These are phyloP conservation scores for Chytridiales sp. DNA, from an alignment of 371 early-diverging fungal species.

Conservation along the genomic window DNA sequence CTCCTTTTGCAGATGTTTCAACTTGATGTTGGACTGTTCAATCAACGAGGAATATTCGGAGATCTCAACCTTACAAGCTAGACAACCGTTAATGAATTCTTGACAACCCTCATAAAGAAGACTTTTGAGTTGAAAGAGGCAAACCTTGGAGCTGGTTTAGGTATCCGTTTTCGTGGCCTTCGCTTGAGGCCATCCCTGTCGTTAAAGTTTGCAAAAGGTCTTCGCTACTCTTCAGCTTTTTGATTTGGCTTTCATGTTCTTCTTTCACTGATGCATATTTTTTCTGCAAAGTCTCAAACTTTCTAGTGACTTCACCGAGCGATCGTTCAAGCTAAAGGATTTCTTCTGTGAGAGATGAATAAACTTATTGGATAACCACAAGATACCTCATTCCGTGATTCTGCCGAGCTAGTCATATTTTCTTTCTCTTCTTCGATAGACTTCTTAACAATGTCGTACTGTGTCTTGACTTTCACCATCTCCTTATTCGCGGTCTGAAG, in stretches of 20 bases:
- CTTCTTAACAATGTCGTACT: slow-evolving; percentile 69
- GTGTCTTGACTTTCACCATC: slow-evolving; percentile 75
- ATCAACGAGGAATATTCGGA: slow-evolving; percentile 60
- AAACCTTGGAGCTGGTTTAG: slow-evolving; percentile 84
- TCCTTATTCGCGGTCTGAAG: slow-evolving; percentile 75
- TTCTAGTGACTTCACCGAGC: background rate
- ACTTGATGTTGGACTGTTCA: slow-evolving; percentile 74
- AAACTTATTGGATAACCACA: background rate
- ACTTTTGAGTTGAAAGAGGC: too few relatives aligned
- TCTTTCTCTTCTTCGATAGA: slow-evolving; percentile 75
- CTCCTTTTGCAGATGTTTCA: slow-evolving; percentile 64
- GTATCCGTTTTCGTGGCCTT: slow-evolving; percentile 92
- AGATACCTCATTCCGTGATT: slow-evolving; percentile 30
- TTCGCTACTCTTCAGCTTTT: slow-evolving; percentile 73
- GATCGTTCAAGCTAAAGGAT: background rate
- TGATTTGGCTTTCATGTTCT: slow-evolving; percentile 12
- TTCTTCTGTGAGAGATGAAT: background rate
- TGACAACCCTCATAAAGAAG: slow-evolving; percentile 1
- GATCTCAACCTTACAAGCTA: slow-evolving; percentile 63
- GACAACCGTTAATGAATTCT: slow-evolving; percentile 4
- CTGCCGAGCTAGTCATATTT: slow-evolving; percentile 14
- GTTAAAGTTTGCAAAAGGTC: slow-evolving; percentile 88
- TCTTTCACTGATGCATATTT: background rate
- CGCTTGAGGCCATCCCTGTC: slow-evolving; percentile 86
- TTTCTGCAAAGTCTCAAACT: slow-evolving; percentile 7